Base-by-base conservation (phyloP, 225 moss, liverwort and hornwort genomes). In the Thuidium tamariscinum region DNA sequence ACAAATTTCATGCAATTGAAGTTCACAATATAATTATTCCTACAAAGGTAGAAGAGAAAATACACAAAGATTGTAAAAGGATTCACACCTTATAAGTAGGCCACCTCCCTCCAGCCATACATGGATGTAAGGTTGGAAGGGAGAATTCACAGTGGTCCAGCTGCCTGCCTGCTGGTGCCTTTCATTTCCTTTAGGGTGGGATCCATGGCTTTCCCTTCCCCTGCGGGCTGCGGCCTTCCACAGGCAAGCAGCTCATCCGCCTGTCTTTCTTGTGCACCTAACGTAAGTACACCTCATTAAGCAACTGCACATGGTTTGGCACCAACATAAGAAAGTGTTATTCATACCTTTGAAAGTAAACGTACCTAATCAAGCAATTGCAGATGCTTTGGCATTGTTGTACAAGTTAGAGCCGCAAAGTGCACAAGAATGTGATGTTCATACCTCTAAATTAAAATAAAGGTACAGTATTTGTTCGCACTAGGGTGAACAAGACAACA, bases 121-220 rank as follows among this genome's bases (percentile, higher is more conserved):
- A 74, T 39, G 10, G 13, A 66, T 67, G 56, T 41, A 42, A 23
- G 77, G 85, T 52, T 51, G 77, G 63, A 64, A 55, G 26, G 52
- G 52, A 41, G 64, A 76, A 48, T 77, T 85, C 37, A 1, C 59
- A 34, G 30, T 32, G 3, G 25, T 83, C 57, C 42, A n/a, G 46
- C 60, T 27, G 61, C 61, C 13, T 60, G 59, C 42, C 14, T 41
- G 66, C 60, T 48, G 48, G 72, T 72, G 76, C 25, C 56, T 61
- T 70, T 32, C 69, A 60, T 82, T 89, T 85, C 44, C 60, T 69
- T 70, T 9, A n/a, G 81, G 76, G 89, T 89, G 85, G 85, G 89
- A 69, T 89, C 85, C 89, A 82, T 75, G 59, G 59, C 54, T n/a
- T 25, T 25, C 22, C 32, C n/a, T n/a, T n/a, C n/a, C n/a, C n/a